Evolutionary conservation across 768 basidiomycete genomes (phyloP).

Genomic region (Leccinum subtestaceum): DNA sequence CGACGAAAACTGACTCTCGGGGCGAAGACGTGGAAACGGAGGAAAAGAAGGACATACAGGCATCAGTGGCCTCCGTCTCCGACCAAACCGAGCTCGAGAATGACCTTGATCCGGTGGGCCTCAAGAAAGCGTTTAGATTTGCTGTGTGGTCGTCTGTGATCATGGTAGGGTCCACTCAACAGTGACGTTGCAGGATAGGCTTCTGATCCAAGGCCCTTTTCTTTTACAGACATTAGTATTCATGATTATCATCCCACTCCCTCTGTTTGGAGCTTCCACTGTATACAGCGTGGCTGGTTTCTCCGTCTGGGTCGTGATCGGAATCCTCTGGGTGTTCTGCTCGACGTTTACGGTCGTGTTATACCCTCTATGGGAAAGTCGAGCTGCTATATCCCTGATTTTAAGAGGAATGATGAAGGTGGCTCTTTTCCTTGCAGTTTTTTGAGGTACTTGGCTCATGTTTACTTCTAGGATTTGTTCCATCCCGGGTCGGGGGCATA

Average conservation of each 20-base stretch:
- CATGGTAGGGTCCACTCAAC: constrained; percentile 45
- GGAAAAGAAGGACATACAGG: constrained; percentile 36
- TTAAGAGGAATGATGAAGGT: constrained; percentile 64
- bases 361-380: constrained; percentile 85
- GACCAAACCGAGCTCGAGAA: constrained; percentile 41
- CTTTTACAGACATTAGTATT: constrained; percentile 51
- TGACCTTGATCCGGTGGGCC: constrained; percentile 61
- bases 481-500: constrained; percentile 41
- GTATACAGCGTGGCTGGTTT: constrained; percentile 64
- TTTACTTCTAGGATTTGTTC: constrained; percentile 38
- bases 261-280: constrained; percentile 80
- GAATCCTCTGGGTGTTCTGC: constrained; percentile 81
- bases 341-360: constrained; percentile 75
- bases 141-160: constrained; percentile 71
- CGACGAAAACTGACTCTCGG: constrained; percentile 12
- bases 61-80: constrained; percentile 37
- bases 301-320: constrained; percentile 77
- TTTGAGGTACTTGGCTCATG: neutral
- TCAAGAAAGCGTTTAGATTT: constrained; percentile 77
- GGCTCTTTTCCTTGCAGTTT: neutral
- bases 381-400: constrained; percentile 61
- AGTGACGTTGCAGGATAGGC: neutral
- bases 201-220: neutral
- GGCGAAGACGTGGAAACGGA: constrained; percentile 33
- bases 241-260: constrained; percentile 76